Conservation (phyloP, 1,284 basidiomycete genomes). For the Phellopilus nigrolimitatus region DNA sequence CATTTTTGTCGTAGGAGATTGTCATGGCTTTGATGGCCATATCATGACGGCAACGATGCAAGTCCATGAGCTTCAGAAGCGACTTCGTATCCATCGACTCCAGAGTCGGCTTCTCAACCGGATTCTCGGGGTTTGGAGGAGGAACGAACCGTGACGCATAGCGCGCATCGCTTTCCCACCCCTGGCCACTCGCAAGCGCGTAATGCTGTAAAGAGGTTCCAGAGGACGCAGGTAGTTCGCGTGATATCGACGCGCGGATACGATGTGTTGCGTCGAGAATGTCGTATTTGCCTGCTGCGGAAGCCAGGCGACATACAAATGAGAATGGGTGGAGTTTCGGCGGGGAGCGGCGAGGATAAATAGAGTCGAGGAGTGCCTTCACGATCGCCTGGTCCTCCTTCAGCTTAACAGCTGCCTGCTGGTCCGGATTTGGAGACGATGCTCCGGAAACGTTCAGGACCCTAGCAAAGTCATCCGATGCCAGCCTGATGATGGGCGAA, state of each 20-base stretch:
- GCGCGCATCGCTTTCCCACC: conserved; percentile 37
- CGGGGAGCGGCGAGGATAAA: conserved; percentile 8
- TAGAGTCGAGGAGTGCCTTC: conserved; percentile 7
- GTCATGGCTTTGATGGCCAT: background rate
- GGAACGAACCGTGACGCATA: conserved; percentile 29
- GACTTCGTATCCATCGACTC: background rate
- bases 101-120: background rate
- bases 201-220: conserved; percentile 36
- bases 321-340: background rate
- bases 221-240: conserved; percentile 16
- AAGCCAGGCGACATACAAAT: background rate
- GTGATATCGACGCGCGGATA: background rate
- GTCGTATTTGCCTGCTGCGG: conserved; percentile 12
- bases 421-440: no score
- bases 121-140: conserved; percentile 1
- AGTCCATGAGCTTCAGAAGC: background rate
- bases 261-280: background rate
- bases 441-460: background rate
- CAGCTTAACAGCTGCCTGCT: no score
- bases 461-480: conserved; percentile 26
- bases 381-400: background rate
- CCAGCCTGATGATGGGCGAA: conserved; percentile 35
- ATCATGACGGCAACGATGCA: background rate
- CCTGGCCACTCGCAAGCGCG: conserved; percentile 39
- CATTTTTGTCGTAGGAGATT: background rate